Conservation (phyloP, 2,329 filamentous ascomycete species). For the Sarocladiaceae sp. region DNA sequence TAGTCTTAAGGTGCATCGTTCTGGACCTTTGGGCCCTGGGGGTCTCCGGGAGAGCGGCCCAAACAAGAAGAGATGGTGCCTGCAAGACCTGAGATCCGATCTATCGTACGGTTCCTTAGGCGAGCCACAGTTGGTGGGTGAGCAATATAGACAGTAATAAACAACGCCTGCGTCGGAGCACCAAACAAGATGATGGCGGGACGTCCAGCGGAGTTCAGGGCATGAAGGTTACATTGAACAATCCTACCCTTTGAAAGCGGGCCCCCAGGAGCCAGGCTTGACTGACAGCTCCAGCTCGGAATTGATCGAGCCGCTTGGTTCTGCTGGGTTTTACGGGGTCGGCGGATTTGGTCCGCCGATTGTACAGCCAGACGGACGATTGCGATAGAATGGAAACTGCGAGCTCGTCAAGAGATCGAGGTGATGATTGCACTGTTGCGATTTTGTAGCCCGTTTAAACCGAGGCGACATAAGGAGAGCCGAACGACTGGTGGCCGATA, state of each 20-base stretch:
- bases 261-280: not conserved
- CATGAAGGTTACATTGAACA: constrained; percentile 1
- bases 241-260: constrained; percentile 1
- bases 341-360: not conserved
- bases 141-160: not conserved
- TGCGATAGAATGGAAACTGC: no score
- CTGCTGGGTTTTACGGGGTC: not conserved
- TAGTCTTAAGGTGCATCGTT: not conserved
- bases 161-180: not conserved
- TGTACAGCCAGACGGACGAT: not conserved
- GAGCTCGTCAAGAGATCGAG: no score
- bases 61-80: no score
- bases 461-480: no score
- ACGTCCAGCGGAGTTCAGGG: not conserved
- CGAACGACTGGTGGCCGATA: no score
- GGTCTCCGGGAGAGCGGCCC: not conserved
- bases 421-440: no score
- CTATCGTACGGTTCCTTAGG: not conserved
- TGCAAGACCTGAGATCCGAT: no score
- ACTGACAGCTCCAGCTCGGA: not conserved
- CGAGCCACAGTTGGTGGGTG: not conserved
- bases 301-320: not conserved
- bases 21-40: not conserved
- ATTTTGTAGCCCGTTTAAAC: no score
- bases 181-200: not conserved